A percentile compares a stretch with the other conserved stretches of the same genome.
Evolutionary conservation across 2,329 filamentous ascomycete species (phyloP).

Genomic region (Colletotrichum zoysiae): DNA sequence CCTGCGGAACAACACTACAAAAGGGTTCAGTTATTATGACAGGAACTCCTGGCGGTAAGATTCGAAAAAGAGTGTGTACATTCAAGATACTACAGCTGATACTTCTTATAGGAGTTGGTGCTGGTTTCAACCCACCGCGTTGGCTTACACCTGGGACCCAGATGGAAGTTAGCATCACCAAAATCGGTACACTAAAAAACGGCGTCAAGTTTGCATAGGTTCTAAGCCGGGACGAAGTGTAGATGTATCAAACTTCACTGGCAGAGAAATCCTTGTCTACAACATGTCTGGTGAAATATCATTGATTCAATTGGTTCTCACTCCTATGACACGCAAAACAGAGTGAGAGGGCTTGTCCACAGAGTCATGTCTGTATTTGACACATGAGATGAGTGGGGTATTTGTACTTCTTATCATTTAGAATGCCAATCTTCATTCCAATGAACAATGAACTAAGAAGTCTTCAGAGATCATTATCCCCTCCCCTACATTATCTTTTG

Average conservation of each 20-base stretch:
- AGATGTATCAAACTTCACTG: no score
- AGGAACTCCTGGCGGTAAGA: conserved; percentile 57
- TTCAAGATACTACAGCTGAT: neutral
- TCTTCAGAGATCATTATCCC: neutral
- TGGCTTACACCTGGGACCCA: conserved; percentile 55
- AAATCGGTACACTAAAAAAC: conserved; percentile 58
- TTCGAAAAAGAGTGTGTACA: rapidly evolving
- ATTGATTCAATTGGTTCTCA: neutral
- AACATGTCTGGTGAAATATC: neutral
- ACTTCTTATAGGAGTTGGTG: conserved; percentile 52
- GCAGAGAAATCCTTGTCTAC: no score
- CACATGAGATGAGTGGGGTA: neutral
- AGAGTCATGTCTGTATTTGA: neutral
- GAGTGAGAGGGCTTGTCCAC: neutral
- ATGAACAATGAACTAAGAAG: neutral
- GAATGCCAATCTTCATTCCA: neutral
- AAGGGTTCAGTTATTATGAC: conserved; percentile 61
- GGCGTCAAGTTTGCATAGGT: conserved; percentile 46
- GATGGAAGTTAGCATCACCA: conserved; percentile 55
- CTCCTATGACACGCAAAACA: no score
- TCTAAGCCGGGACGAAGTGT: neutral
- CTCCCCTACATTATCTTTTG: no score
- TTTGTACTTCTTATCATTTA: neutral
- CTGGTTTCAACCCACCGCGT: conserved; percentile 56
- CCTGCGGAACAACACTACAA: conserved; percentile 57